Evolutionary conservation across 306 rosid genomes (phyloP).

Genomic region (Medicago truncatula): MtrunA17r5.0-ANR NC_053048.1:48553001-48553500

Average conservation of each 20-base stretch:
- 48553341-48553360: background rate
- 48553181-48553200: background rate
- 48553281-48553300: constrained; percentile 50
- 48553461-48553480: too few species aligned
- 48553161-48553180: background rate
- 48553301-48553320: constrained; percentile 23
- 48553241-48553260: background rate
- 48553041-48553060: constrained; percentile 29
- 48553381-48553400: background rate
- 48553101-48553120: constrained; percentile 38
- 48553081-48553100: constrained; percentile 38
- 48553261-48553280: background rate
- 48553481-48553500: too few species aligned
- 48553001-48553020: constrained; percentile 66
- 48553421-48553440: too few species aligned
- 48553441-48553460: too few species aligned
- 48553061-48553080: constrained; percentile 1
- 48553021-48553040: constrained; percentile 44
- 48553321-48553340: background rate
- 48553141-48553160: constrained; percentile 13
- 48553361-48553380: background rate
- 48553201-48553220: background rate
- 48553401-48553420: too few species aligned
- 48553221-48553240: background rate
- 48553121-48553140: constrained; percentile 13